Percentiles rank a stretch among this genome's conserved stretches.
Conservation (phyloP, 1,139 yeast genomes). For the Diutina pseudorugosa region DNA sequence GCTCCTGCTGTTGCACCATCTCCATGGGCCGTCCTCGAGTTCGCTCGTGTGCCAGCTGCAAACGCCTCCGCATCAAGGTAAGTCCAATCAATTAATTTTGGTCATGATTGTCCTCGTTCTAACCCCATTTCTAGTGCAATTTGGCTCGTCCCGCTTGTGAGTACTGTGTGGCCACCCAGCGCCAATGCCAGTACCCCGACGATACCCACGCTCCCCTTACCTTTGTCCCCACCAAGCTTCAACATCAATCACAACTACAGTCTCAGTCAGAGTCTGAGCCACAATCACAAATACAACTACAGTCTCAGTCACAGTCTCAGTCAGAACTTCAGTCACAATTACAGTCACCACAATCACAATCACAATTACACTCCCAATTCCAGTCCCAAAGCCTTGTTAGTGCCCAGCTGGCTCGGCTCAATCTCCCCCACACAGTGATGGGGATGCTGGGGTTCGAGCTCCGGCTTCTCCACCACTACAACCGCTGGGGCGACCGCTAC, state of each 20-base stretch:
- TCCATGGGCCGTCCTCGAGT: not conserved
- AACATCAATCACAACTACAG: too few species aligned
- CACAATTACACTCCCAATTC: too few species aligned
- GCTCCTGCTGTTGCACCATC: too few species aligned
- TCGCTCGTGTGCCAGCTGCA: not conserved
- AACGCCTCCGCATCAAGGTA: not conserved
- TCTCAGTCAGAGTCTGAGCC: too few species aligned
- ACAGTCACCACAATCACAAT: too few species aligned
- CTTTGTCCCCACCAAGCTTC: too few species aligned
- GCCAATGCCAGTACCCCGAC: not conserved
- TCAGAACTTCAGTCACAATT: too few species aligned
- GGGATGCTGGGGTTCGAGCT: not conserved
- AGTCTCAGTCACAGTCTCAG: too few species aligned
- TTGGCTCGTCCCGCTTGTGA: slow-evolving; percentile 3
- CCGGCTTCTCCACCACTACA: not conserved
- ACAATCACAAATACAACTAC: too few species aligned
- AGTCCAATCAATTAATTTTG: not conserved
- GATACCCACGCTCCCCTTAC: too few species aligned
- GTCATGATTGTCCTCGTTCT: too few species aligned
- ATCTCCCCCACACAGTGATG: not conserved
- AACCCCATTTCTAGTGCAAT: too few species aligned
- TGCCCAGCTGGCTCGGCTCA: not conserved
- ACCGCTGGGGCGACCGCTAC: not conserved
- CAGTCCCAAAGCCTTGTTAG: not conserved
- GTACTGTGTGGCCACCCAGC: slow-evolving; percentile 1